Conservation (phyloP, 768 basidiomycete species). For the Trametes cubensis region DNA sequence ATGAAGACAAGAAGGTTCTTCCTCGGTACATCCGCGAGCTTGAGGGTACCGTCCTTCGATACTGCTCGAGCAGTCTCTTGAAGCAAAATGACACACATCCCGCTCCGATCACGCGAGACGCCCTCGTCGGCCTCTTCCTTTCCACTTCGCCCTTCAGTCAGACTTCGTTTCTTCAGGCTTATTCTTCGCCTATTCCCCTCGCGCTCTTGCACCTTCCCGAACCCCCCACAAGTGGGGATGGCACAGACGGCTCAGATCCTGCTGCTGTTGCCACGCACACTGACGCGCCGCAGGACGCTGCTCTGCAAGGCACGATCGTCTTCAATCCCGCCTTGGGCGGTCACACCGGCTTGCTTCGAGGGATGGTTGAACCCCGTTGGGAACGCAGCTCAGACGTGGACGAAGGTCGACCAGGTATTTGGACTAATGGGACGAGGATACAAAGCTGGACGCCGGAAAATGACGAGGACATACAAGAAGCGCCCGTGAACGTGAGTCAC, state of each 20-base stretch:
- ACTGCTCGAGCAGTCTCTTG: conserved; percentile 27
- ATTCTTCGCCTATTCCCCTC: conserved; percentile 77
- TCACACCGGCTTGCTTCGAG: conserved; percentile 55
- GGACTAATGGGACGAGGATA: conserved; percentile 42
- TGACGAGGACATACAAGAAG: neutral
- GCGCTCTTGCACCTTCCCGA: conserved; percentile 76
- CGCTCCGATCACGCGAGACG: conserved; percentile 23
- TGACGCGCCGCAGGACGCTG: conserved; percentile 8
- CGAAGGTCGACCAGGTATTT: conserved; percentile 44
- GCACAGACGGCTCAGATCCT: neutral
- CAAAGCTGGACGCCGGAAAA: conserved; percentile 27
- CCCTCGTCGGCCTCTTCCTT: conserved; percentile 72
- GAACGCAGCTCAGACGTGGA: conserved; percentile 42
- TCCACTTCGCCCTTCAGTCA: conserved; percentile 83
- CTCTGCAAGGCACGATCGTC: conserved; percentile 50
- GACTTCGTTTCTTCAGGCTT: conserved; percentile 65
- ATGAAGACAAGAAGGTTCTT: conserved; percentile 77
- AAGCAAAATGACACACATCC: conserved; percentile 1
- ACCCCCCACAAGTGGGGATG: neutral
- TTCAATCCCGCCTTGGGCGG: conserved; percentile 73
- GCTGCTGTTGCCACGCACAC: neutral
- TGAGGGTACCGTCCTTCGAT: conserved; percentile 80
- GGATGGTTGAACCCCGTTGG: conserved; percentile 69
- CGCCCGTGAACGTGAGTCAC: neutral
- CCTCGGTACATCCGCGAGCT: conserved; percentile 86